Percentiles rank a stretch among this genome's conserved stretches.
These are phyloP conservation scores for Gossypium lobatum DNA, from an alignment of 441 rosid species.

Conservation along the genomic window DNA sequence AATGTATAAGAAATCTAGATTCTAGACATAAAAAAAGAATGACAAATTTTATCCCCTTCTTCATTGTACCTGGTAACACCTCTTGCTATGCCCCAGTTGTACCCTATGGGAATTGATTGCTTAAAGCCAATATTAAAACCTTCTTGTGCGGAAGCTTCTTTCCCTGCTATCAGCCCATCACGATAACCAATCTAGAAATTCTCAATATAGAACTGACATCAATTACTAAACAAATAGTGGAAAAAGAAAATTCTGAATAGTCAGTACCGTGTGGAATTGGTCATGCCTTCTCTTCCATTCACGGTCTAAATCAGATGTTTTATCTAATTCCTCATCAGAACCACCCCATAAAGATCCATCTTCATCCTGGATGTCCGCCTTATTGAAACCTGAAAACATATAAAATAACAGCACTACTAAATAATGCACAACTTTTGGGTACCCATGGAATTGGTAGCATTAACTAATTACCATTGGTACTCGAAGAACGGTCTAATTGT, in stretches of 20 bases:
- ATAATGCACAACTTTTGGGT: neutral
- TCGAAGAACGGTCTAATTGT: constrained; percentile 18
- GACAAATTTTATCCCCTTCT: neutral
- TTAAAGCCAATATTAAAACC: constrained; percentile 75
- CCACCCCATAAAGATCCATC: constrained; percentile 41
- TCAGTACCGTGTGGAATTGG: constrained; percentile 44
- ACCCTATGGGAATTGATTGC: constrained; percentile 53
- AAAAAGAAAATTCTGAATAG: neutral
- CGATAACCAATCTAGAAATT: constrained; percentile 65
- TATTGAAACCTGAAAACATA: constrained; percentile 13
- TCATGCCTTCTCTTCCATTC: constrained; percentile 41
- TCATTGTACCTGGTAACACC: constrained; percentile 65
- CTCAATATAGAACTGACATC: constrained; percentile 1
- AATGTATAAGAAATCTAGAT: neutral
- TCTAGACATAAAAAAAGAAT: neutral
- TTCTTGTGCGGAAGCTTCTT: constrained; percentile 67
- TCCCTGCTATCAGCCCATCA: constrained; percentile 65
- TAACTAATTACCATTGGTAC: constrained; percentile 12
- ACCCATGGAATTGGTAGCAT: neutral
- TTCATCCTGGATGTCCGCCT: constrained; percentile 18
- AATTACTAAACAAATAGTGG: neutral
- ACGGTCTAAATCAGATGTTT: constrained; percentile 31
- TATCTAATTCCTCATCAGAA: constrained; percentile 39
- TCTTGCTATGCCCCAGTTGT: constrained; percentile 65
- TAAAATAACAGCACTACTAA: neutral